These are phyloP conservation scores for Biscogniauxia sp. DNA, from an alignment of 2,329 filamentous ascomycete genomes.

Conservation along the genomic window DNA sequence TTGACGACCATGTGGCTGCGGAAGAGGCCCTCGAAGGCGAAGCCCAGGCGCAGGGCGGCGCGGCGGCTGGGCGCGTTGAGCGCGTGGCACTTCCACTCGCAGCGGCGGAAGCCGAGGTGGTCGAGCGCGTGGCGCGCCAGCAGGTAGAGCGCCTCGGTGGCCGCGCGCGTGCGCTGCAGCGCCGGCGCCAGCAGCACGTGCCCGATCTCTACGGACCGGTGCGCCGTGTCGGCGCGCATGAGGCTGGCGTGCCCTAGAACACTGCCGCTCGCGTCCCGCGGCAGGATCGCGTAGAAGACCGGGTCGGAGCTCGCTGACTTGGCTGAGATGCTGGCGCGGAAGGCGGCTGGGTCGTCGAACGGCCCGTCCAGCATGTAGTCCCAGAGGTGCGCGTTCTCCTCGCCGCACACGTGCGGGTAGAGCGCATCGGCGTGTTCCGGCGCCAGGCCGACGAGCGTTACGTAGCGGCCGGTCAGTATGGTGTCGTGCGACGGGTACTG, in stretches of 20 bases:
- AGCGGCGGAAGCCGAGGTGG: constrained; percentile 51
- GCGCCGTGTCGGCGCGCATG: constrained; percentile 45
- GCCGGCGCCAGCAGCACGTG: constrained; percentile 48
- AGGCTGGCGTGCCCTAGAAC: constrained; percentile 26
- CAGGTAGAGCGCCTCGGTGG: constrained; percentile 58
- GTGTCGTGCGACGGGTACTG: constrained; percentile 17
- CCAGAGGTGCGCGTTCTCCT: constrained; percentile 25
- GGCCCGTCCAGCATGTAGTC: constrained; percentile 28
- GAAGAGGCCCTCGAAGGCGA: constrained; percentile 58
- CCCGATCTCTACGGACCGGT: constrained; percentile 58
- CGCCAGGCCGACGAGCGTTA: constrained; percentile 21
- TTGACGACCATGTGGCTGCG: constrained; percentile 60
- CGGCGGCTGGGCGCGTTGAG: constrained; percentile 52
- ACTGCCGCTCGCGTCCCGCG: constrained; percentile 11
- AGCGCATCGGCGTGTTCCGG: constrained; percentile 19
- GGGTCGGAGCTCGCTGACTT: constrained; percentile 19
- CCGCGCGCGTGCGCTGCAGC: constrained; percentile 52
- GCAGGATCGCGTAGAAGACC: constrained; percentile 27
- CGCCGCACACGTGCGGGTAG: constrained; percentile 23
- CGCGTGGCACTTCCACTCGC: constrained; percentile 64
- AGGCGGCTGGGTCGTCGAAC: constrained; percentile 19
- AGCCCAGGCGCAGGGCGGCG: constrained; percentile 58
- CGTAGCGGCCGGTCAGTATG: constrained; percentile 20
- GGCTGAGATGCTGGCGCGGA: constrained; percentile 16
- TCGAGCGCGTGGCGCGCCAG: constrained; percentile 54